Evolutionary conservation across 169 alveolate genomes (phyloP), one percentile per base, ranked within the genome.

Genomic region (Plasmodium malariae): DNA sequence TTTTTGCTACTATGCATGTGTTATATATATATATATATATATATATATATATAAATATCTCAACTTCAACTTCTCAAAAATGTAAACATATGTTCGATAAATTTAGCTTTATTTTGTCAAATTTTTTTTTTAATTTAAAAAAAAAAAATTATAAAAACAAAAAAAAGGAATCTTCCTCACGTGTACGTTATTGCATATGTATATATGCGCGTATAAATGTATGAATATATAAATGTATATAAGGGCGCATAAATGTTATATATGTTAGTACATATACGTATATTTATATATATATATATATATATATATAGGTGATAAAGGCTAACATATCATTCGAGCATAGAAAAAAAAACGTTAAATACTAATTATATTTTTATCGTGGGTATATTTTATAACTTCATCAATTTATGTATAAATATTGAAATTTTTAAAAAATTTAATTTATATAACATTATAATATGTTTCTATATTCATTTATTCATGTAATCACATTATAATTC

Each of bases 71-170:
- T 55, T 55, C 7, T 24, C 65, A 55, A 55, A 55, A 55, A 17
- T 55, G 30, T 55, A 19, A 55, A 55, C 21, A 55, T 14, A 55
- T 7, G 26, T 55, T n/a, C 12, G 12, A 55, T 55, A 55, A 17
- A 17, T 55, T 55, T 55, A 55, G 26, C 19, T 14, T 55, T 55
- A 55, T 17, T 28, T 17, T 55, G 65, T 19, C 65, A 55, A 55
- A 55, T 55, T 24, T 55, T 55, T 55, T 55, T 55, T 55, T 55
- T 55, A 55, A 55, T 55, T 55, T 55, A 19, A 55, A 55, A 55
- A 55, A 55, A 55, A 55, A 17, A 55, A n/a, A 17, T n/a, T 17
- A n/a, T n/a, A 55, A 19, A 55, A 55, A n/a, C 17, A 55, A 55
- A 55, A 55, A 45, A 48, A 48, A 48, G n/a, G 19, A n/a, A 48